Percentiles rank a stretch among this genome's conserved stretches.
Evolutionary conservation across 2,329 filamentous ascomycete genomes (phyloP).

Genomic region (Colletotrichum spaethianum): DNA sequence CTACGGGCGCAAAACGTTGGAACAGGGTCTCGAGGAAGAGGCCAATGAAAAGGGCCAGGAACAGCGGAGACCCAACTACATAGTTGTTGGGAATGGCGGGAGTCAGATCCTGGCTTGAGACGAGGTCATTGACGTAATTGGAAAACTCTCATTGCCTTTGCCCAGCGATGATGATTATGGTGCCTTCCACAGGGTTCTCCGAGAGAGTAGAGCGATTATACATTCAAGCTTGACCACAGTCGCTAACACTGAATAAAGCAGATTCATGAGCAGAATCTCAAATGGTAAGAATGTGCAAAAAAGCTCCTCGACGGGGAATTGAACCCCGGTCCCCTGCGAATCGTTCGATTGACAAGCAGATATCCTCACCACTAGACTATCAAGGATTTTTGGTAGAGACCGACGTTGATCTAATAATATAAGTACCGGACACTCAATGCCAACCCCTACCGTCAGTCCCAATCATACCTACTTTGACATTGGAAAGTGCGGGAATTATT

Average conservation of each 20-base stretch:
- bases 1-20: neutral
- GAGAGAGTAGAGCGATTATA: neutral
- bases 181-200: neutral
- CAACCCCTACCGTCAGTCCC: too few relatives aligned
- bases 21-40: constrained; percentile 6
- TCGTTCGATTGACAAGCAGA: constrained; percentile 32
- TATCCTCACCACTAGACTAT: constrained; percentile 42
- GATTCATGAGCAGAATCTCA: neutral
- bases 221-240: fast-evolving
- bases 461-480: too few relatives aligned
- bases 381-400: neutral
- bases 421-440: too few relatives aligned
- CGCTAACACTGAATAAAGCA: too few relatives aligned
- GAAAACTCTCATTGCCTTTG: too few relatives aligned
- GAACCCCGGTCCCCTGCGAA: constrained; percentile 40
- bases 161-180: fast-evolving
- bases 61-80: neutral
- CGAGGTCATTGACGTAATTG: too few relatives aligned
- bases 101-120: neutral
- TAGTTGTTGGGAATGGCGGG: constrained; percentile 3
- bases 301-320: constrained; percentile 39
- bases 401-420: too few relatives aligned
- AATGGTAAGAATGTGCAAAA: neutral
- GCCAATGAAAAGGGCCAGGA: neutral
- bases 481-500: too few relatives aligned